phyloP scores from a whole-genome alignment of 768 basidiomycete species.

The Cytidiella melzeri region DNA sequence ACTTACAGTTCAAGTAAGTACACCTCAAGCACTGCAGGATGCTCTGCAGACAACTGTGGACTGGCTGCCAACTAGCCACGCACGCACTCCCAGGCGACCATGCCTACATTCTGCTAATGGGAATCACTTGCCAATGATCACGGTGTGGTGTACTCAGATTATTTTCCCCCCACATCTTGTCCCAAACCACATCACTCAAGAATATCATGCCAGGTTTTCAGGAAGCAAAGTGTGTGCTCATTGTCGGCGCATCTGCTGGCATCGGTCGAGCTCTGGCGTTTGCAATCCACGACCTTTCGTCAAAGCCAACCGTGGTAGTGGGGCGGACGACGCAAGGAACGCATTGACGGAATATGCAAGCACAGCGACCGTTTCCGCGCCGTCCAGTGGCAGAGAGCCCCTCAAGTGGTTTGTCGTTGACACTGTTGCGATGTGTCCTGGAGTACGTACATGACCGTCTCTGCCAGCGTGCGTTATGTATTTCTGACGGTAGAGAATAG shows the following conservation, averaged over 20 bases:
- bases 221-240: conserved; percentile 42
- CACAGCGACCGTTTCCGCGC: conserved; percentile 32
- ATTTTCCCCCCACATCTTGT: no score
- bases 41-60: no score
- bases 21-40: no score
- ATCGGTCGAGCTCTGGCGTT: conserved; percentile 53
- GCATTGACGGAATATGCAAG: conserved; percentile 43
- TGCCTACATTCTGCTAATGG: no score
- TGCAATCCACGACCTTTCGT: conserved; percentile 39
- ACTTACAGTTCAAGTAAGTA: no score
- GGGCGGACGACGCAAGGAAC: conserved; percentile 44
- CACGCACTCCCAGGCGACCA: no score
- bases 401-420: conserved; percentile 37
- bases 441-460: no score
- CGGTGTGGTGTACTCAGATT: no score
- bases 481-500: no score
- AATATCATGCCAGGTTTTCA: conserved; percentile 22
- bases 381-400: conserved; percentile 26
- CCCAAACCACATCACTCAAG: neutral
- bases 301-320: conserved; percentile 43
- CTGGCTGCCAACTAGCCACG: no score
- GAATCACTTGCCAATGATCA: no score
- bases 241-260: conserved; percentile 50
- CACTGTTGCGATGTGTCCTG: conserved; percentile 37
- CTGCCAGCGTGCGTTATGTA: no score